A percentile compares a stretch with the other conserved stretches of the same genome.
Evolutionary conservation across 2,329 filamentous ascomycete species (phyloP).

Genomic region (Orbilia blumenaviensis): DNA sequence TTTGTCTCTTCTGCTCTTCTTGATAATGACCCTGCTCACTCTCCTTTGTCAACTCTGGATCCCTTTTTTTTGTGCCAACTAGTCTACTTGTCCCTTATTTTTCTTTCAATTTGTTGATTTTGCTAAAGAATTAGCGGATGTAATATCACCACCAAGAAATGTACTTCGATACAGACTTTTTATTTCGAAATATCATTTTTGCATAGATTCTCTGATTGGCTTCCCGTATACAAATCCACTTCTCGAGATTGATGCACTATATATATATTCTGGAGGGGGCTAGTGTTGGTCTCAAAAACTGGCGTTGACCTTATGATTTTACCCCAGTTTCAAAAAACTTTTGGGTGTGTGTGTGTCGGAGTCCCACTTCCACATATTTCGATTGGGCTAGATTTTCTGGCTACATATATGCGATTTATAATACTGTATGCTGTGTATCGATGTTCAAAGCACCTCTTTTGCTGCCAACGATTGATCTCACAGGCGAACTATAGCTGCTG

Average conservation of each 20-base stretch:
- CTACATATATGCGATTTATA: no score
- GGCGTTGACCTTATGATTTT: no score
- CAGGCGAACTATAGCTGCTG: no score
- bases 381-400: constrained; percentile 29
- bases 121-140: constrained; percentile 43
- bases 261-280: no score
- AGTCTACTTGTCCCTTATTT: no score
- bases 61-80: neutral
- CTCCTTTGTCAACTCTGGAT: constrained; percentile 11
- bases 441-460: no score
- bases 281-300: no score
- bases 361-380: constrained; percentile 28
- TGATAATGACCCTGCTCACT: constrained; percentile 36
- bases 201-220: neutral
- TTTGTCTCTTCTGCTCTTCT: no score
- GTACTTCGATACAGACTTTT: constrained; percentile 12
- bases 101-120: no score
- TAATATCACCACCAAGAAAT: constrained; percentile 43
- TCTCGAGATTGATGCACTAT: no score
- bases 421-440: no score
- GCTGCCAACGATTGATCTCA: constrained; percentile 9
- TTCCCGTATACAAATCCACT: neutral
- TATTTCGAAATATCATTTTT: neutral
- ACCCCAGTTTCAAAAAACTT: no score
- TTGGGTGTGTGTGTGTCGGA: constrained; percentile 51